Base-by-base conservation (phyloP, 371 early-diverging fungal genomes). In the Batkoa obscura region DNA sequence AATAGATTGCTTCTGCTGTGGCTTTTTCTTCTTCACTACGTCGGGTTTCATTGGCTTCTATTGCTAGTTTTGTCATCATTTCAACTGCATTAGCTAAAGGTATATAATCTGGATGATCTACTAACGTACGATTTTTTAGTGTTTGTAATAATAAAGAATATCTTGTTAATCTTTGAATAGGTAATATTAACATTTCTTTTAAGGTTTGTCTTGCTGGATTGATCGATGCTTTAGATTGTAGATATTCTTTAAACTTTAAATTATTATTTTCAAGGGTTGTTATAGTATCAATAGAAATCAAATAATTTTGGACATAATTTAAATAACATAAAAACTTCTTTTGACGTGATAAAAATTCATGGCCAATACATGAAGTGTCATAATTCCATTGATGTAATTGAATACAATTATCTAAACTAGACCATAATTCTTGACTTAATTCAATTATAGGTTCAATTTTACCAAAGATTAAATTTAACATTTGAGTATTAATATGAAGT, bases 71-170 rank as follows among this genome's bases (percentile, higher is more conserved):
- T 30, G 64, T 68, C 60, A 81, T 68, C 57, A 75, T 66, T 48
- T 78, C 75, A 41, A 75, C 68, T 0, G 86, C 85, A 30, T 67
- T 62, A 15, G 67, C 72, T 3, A 84, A 60, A 39, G 72, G 67
- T 36, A 63, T 59, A 51, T 72, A 70, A 53, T 86, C 86, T 15
- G 74, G 69, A 59, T 83, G 83, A 13, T 60, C 62, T 4, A 66
- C 68, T n/a, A 74, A 71, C 8, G 84, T 86, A 45, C 74, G 73
- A 53, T 77, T 77, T 54, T 72, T 66, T 23, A 84, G 61, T 60
- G 81, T 82, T 67, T 77, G 75, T 46, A 83, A 61, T 59, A 83
- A 58, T 50, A 83, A 65, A 46, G 74, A 71, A 66, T 83, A 83
- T 43, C 83, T 60, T 0, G 78, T 75, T 35, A 77, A 74, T 4